Conservation (phyloP, 148 eudicot species). For the Cornus controversa region DNA sequence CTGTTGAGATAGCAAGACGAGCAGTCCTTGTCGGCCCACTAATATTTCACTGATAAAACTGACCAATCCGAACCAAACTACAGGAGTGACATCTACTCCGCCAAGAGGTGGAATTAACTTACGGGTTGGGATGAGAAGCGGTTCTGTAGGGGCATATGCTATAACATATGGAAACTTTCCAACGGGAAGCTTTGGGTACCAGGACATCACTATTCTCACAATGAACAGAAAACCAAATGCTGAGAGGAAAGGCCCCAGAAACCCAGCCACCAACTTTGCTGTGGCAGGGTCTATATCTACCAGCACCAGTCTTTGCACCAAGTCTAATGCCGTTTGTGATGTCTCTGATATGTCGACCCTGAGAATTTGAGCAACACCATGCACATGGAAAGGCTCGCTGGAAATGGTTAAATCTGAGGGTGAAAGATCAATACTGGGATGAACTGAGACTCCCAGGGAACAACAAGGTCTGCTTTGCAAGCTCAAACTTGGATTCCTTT, state of each 20-base stretch:
- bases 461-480: conserved; percentile 22
- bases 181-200: conserved; percentile 97
- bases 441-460: conserved; percentile 18
- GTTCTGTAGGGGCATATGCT: conserved; percentile 95
- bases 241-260: conserved; percentile 82
- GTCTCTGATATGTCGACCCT: not conserved
- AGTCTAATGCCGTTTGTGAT: conserved; percentile 18
- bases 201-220: conserved; percentile 92
- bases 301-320: conserved; percentile 36
- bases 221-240: conserved; percentile 80
- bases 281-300: conserved; percentile 81
- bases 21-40: conserved; percentile 94
- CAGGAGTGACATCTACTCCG: conserved; percentile 96
- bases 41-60: conserved; percentile 89
- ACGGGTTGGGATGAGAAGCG: conserved; percentile 68
- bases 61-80: conserved; percentile 91
- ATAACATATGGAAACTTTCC: conserved; percentile 77
- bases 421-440: conserved; percentile 22
- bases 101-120: conserved; percentile 86
- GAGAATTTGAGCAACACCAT: conserved; percentile 5
- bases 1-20: conserved; percentile 88
- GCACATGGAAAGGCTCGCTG: not conserved
- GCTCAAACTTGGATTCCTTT: conserved; percentile 22
- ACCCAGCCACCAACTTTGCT: conserved; percentile 59
- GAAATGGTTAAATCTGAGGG: conserved; percentile 18